These are phyloP conservation scores for Oryza coarctata DNA, from an alignment of 176 grass and related monocot species.

Conservation along the genomic window DNA sequence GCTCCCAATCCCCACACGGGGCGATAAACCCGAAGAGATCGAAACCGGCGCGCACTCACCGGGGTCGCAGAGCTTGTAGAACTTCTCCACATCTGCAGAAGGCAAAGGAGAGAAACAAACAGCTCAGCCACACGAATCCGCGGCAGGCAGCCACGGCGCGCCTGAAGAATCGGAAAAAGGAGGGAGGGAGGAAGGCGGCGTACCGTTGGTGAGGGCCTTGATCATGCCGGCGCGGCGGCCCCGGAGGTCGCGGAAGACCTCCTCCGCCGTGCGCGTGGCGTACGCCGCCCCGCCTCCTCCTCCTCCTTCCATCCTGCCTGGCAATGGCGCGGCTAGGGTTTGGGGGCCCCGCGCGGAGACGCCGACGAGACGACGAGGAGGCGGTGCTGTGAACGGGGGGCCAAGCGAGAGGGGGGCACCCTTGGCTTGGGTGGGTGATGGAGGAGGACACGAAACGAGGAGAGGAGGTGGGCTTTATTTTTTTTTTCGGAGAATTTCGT, in stretches of 20 bases:
- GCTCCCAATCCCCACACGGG: not conserved
- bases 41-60: slow-evolving; percentile 50
- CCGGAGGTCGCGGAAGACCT: slow-evolving; percentile 89
- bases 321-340: slow-evolving; percentile 42
- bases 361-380: not conserved
- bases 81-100: slow-evolving; percentile 92
- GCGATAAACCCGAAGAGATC: slow-evolving; percentile 32
- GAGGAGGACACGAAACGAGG: slow-evolving; percentile 27
- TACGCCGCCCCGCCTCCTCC: slow-evolving; percentile 39
- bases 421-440: too few relatives aligned
- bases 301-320: slow-evolving; percentile 52
- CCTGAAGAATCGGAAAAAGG: not conserved
- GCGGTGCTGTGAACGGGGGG: slow-evolving; percentile 28
- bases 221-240: slow-evolving; percentile 88
- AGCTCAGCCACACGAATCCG: slow-evolving; percentile 35
- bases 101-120: slow-evolving; percentile 13
- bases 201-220: slow-evolving; percentile 86
- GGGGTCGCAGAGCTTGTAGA: slow-evolving; percentile 89
- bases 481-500: slow-evolving; percentile 34
- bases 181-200: not conserved
- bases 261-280: slow-evolving; percentile 65
- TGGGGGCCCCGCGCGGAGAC: not conserved
- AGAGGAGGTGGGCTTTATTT: slow-evolving; percentile 43
- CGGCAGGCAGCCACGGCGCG: not conserved
- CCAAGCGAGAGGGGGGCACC: not conserved